Percentiles rank a stretch among this genome's conserved stretches.
Conservation (phyloP, 176 grass and related monocot genomes). For the Oryza punctata region DNA sequence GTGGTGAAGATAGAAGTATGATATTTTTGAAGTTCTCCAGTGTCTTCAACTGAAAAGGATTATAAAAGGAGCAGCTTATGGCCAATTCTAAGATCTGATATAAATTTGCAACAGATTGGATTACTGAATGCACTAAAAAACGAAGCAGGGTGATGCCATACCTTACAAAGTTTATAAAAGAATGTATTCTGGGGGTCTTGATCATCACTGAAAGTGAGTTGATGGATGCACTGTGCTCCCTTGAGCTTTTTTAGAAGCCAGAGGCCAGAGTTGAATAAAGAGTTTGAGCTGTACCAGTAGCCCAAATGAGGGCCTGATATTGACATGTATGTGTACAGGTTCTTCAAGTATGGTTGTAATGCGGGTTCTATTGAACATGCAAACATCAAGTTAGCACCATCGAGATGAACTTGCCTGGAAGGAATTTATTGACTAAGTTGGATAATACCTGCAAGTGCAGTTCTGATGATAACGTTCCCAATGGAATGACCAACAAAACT, state of each 20-base stretch:
- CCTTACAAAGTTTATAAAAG: slow-evolving; percentile 93
- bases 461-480: slow-evolving; percentile 94
- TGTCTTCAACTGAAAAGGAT: slow-evolving; percentile 75
- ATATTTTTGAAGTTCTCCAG: slow-evolving; percentile 98
- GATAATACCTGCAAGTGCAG: slow-evolving; percentile 76
- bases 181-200: slow-evolving; percentile 87
- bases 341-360: slow-evolving; percentile 83
- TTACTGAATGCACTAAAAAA: neutral
- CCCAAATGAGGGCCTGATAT: slow-evolving; percentile 95
- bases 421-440: slow-evolving; percentile 31
- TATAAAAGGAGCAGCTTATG: slow-evolving; percentile 17
- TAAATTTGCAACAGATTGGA: slow-evolving; percentile 9
- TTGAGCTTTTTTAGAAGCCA: slow-evolving; percentile 97
- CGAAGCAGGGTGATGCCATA: slow-evolving; percentile 27
- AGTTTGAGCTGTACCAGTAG: slow-evolving; percentile 96
- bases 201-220: slow-evolving; percentile 91
- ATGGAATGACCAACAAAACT: slow-evolving; percentile 99
- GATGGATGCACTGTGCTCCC: slow-evolving; percentile 90
- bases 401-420: slow-evolving; percentile 3
- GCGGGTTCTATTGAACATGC: slow-evolving; percentile 54
- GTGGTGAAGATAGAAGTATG: slow-evolving; percentile 88
- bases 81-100: neutral
- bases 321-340: slow-evolving; percentile 88
- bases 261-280: slow-evolving; percentile 95
- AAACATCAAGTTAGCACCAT: slow-evolving; percentile 27